Evolutionary conservation across 2,329 filamentous ascomycete genomes (phyloP).

Genomic region (Cladosporium oxysporum): DNA sequence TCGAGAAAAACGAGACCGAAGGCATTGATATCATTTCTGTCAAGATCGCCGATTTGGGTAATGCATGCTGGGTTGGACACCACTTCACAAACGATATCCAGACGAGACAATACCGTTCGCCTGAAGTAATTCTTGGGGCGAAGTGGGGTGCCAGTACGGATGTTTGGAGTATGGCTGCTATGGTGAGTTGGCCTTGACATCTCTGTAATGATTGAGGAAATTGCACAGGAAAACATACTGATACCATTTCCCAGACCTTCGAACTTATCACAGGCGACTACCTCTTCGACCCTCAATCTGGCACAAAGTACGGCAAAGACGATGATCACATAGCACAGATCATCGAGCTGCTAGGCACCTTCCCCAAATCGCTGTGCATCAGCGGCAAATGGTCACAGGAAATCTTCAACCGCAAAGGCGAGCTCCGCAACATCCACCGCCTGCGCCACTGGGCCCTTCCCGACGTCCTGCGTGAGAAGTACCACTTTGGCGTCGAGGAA

Average conservation of each 20-base stretch:
- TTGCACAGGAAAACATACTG: neutral
- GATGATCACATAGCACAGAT: conserved; percentile 99
- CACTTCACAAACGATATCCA: conserved; percentile 99
- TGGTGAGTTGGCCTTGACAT: conserved; percentile 63
- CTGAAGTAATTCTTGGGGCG: conserved; percentile 91
- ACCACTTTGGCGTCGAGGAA: conserved; percentile 87
- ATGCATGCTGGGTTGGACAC: conserved; percentile 97
- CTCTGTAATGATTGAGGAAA: neutral
- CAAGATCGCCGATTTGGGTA: conserved; percentile 97
- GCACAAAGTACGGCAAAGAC: conserved; percentile 98
- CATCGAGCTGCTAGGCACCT: conserved; percentile 91
- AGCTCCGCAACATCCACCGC: conserved; percentile 94
- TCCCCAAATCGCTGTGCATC: conserved; percentile 88
- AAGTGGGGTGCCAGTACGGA: conserved; percentile 99
- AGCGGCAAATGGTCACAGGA: conserved; percentile 97
- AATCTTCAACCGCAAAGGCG: conserved; percentile 97
- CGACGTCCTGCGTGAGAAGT: conserved; percentile 93
- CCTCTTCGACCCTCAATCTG: conserved; percentile 95
- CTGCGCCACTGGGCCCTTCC: conserved; percentile 93
- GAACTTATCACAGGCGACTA: conserved; percentile 98
- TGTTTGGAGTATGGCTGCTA: conserved; percentile 99
- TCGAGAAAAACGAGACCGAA: conserved; percentile 47
- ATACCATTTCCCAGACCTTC: conserved; percentile 68
- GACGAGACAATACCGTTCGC: conserved; percentile 93
- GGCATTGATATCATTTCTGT: conserved; percentile 85